Base-by-base conservation (phyloP, 306 rosid genomes). In the Psophocarpus tetragonolobus region DNA sequence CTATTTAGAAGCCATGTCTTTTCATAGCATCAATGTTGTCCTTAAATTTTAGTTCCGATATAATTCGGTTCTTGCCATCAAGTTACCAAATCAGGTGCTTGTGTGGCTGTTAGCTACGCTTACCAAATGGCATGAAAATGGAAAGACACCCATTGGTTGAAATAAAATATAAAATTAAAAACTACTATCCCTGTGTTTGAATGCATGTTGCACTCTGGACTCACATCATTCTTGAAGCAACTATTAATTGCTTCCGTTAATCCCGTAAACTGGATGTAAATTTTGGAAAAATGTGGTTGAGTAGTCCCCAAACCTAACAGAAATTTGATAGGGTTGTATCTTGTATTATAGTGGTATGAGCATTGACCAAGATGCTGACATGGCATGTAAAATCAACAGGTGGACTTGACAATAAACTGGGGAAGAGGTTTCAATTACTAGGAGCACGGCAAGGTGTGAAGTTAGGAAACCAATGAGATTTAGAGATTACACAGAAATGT, bases 1-100 rank as follows among this genome's bases (percentile, higher is more conserved):
- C 61, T 23, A 73, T 66, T 24, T 67, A 48, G 77, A n/a, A 30
- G n/a, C 44, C 64, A 48, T 38, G 60, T 54, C 58, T 30, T 30
- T 77, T 23, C 11, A 64, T 38, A 11, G 66, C 76, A 72, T 54
- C 61, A 67, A 57, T 36, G 36, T 14, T 66, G 11, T 39, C 80
- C 48, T 80, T 60, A 32, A 57, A 29, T 57, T 41, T 47, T 30
- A 60, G 68, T 50, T 64, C 32, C 70, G 35, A n/a, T 54, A 77
- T 72, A 73, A 39, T 58, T 39, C 18, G 71, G 68, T 72, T 29
- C 65, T 30, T 8, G 48, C 23, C 12, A 10, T 66, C 62, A 72
- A 80, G 48, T 76, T 27, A 76, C 45, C 68, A 83, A 33, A 57
- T 58, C 27, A 9, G 48, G n/a, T 72, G 77, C 64, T 64, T 27